Conservation (phyloP, 352 stramenopile genomes). For the Phytophthora parvispora region DNA sequence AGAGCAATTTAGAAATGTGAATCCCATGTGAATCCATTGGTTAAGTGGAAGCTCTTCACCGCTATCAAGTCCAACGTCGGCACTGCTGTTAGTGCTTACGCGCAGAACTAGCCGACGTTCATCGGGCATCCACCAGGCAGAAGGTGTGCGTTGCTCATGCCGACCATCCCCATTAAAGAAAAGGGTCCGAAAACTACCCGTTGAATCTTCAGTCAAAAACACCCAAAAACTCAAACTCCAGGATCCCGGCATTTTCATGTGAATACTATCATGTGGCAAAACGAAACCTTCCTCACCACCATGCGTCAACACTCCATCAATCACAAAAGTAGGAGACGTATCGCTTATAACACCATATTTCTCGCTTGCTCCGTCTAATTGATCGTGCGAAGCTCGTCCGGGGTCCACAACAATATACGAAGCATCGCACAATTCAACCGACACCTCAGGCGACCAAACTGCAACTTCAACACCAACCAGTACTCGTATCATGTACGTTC, state of each 20-base stretch:
- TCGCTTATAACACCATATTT: neutral
- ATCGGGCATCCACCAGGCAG: conserved; percentile 83
- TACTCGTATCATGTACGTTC: conserved; percentile 44
- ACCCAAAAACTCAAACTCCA: conserved; percentile 83
- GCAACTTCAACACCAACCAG: neutral
- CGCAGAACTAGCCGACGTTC: conserved; percentile 71
- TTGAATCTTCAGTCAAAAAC: conserved; percentile 65
- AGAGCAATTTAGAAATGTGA: conserved; percentile 78
- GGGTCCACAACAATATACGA: conserved; percentile 28
- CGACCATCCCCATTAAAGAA: conserved; percentile 87
- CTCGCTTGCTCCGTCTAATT: neutral
- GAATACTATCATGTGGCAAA: conserved; percentile 51
- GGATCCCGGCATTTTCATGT: conserved; percentile 39
- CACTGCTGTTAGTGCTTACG: conserved; percentile 63
- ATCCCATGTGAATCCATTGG: conserved; percentile 76
- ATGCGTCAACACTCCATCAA: conserved; percentile 63
- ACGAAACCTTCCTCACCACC: conserved; percentile 54
- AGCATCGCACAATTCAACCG: conserved; percentile 24
- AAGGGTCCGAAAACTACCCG: conserved; percentile 68
- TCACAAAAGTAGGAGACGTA: conserved; percentile 38
- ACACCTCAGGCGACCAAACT: conserved; percentile 29
- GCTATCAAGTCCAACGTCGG: conserved; percentile 74
- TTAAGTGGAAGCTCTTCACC: conserved; percentile 48
- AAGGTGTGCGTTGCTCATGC: conserved; percentile 78
- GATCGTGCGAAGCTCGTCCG: neutral